phyloP scores from a whole-genome alignment of 306 rosid genomes.

The Vigna hirtella region DNA sequence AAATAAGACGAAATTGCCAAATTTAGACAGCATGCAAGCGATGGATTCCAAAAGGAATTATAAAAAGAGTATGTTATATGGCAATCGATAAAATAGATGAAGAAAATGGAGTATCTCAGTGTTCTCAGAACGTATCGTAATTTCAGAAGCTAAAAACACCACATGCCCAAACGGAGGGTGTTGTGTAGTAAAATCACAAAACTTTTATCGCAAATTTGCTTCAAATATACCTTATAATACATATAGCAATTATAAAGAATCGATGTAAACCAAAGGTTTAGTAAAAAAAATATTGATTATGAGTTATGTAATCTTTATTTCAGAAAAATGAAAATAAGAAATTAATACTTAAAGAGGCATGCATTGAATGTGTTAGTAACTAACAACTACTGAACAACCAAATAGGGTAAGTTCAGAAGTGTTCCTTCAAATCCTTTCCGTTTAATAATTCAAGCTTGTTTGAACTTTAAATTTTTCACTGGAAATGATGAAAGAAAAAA shows the following conservation, averaged over 20 bases:
- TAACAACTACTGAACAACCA: not conserved
- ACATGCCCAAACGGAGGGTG: no score
- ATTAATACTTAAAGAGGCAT: not conserved
- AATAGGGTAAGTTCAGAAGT: not conserved
- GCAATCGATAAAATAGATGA: not conserved
- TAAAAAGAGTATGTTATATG: not conserved
- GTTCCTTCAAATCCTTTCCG: not conserved
- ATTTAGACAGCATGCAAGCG: not conserved
- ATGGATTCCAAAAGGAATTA: conserved; percentile 5
- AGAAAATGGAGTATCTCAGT: not conserved
- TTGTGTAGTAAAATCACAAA: no score
- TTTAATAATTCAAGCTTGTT: not conserved
- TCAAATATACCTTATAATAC: no score
- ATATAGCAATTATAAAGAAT: no score
- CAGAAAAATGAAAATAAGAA: not conserved
- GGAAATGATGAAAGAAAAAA: not conserved
- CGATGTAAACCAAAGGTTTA: not conserved
- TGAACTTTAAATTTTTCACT: not conserved
- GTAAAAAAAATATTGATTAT: not conserved
- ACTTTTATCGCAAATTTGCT: no score
- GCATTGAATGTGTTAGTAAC: not conserved
- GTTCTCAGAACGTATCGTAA: not conserved
- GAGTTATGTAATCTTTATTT: not conserved
- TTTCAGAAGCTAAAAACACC: not conserved
- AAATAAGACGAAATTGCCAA: not conserved